phyloP scores from a whole-genome alignment of 2,329 filamentous ascomycete species.

The Lachnellula willkommii region DNA sequence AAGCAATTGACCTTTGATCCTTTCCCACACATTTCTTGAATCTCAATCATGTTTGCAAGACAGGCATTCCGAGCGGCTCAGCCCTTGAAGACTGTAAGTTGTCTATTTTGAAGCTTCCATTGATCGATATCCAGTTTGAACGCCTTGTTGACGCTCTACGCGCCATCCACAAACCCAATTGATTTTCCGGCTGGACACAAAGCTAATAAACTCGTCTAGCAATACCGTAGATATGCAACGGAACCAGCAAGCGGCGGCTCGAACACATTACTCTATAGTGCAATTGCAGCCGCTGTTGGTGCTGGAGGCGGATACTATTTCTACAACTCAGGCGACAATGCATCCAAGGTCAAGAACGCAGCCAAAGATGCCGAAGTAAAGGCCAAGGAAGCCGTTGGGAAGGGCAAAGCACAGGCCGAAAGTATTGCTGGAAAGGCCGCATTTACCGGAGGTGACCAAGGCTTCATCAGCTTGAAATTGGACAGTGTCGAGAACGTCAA shows the following conservation, averaged over 20 bases:
- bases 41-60: conserved; percentile 59
- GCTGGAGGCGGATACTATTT: conserved; percentile 52
- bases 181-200: neutral
- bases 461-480: conserved; percentile 77
- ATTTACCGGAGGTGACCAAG: conserved; percentile 83
- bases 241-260: conserved; percentile 43
- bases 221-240: conserved; percentile 70
- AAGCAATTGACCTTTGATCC: no score
- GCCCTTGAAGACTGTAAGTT: conserved; percentile 59
- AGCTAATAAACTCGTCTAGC: conserved; percentile 37
- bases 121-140: neutral
- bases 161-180: neutral
- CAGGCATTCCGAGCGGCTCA: conserved; percentile 58
- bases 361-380: conserved; percentile 54
- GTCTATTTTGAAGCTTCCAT: neutral
- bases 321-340: conserved; percentile 40
- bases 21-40: neutral
- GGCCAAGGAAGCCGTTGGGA: conserved; percentile 38
- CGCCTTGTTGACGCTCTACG: neutral
- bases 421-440: conserved; percentile 36
- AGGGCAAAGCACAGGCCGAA: conserved; percentile 10
- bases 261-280: conserved; percentile 56
- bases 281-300: conserved; percentile 54
- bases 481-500: conserved; percentile 74
- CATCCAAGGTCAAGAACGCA: conserved; percentile 47